A percentile compares a stretch with the other conserved stretches of the same genome.
phyloP scores from a whole-genome alignment of 352 stramenopile species.

The Pythium aristosporum region DNA sequence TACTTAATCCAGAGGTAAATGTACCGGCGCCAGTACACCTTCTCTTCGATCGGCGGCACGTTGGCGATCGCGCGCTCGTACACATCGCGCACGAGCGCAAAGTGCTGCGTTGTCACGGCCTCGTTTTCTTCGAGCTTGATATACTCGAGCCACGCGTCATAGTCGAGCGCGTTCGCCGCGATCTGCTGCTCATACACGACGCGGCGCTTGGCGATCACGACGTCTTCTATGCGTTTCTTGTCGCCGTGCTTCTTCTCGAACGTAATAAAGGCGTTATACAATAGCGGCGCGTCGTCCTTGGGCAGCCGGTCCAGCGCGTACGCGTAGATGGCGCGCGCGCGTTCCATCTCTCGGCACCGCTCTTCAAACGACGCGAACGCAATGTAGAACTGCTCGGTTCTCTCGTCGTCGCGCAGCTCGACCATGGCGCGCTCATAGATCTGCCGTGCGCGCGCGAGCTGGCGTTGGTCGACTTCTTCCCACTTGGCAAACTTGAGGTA shows the following conservation, averaged over 20 bases:
- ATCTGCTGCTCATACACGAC: conserved; percentile 95
- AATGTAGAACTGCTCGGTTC: conserved; percentile 87
- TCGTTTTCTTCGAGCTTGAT: conserved; percentile 96
- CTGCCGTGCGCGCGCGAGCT: conserved; percentile 90
- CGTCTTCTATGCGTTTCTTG: conserved; percentile 94
- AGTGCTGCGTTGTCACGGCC: conserved; percentile 48
- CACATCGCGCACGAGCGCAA: conserved; percentile 88
- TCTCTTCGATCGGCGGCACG: conserved; percentile 93
- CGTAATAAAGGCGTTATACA: conserved; percentile 96
- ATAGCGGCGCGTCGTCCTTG: conserved; percentile 87
- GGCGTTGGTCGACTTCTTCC: conserved; percentile 94
- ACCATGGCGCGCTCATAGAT: conserved; percentile 96
- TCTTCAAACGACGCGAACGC: conserved; percentile 98
- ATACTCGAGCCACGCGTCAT: conserved; percentile 99
- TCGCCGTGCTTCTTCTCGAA: conserved; percentile 99
- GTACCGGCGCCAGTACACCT: conserved; percentile 98
- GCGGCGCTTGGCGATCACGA: conserved; percentile 94
- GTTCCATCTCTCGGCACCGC: conserved; percentile 92
- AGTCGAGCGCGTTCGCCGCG: conserved; percentile 91
- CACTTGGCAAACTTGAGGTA: conserved; percentile 99
- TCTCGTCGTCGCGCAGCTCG: conserved; percentile 86
- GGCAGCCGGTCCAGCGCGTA: conserved; percentile 80
- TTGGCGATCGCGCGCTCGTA: conserved; percentile 96
- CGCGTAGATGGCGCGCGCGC: conserved; percentile 89
- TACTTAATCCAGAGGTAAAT: conserved; percentile 99